Conservation (phyloP, 805 yeast species). For the Pichia heedii region DNA sequence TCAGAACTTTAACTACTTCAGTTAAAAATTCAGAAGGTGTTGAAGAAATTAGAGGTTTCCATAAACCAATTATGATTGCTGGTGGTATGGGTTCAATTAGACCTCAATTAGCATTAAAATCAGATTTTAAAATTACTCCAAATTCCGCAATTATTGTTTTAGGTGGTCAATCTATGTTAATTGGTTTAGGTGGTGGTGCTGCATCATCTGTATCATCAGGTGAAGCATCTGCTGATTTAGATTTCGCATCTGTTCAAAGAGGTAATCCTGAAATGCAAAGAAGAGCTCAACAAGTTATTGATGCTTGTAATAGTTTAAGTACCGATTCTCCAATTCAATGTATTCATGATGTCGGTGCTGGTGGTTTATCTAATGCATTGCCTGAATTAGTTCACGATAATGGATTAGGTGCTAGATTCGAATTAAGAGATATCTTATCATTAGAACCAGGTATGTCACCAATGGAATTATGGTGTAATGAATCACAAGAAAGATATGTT, state of each 20-base stretch:
- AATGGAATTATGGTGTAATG: constrained; percentile 99
- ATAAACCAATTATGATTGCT: constrained; percentile 98
- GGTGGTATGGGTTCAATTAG: constrained; percentile 98
- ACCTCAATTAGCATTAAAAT: constrained; percentile 82
- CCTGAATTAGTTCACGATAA: constrained; percentile 98
- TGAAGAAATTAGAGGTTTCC: constrained; percentile 86
- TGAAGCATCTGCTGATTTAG: constrained; percentile 91
- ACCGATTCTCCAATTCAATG: constrained; percentile 74
- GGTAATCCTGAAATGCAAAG: constrained; percentile 99
- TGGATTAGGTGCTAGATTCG: constrained; percentile 88
- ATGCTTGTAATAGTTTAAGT: constrained; percentile 83
- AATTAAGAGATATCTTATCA: constrained; percentile 80
- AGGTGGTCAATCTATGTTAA: constrained; percentile 97
- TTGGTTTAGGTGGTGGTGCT: constrained; percentile 99
- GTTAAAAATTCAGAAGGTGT: constrained; percentile 55
- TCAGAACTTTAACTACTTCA: constrained; percentile 84
- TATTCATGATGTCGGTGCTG: constrained; percentile 99
- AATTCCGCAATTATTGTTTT: constrained; percentile 86
- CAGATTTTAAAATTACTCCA: constrained; percentile 75
- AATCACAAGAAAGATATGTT: constrained; percentile 97
- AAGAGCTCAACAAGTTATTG: constrained; percentile 97
- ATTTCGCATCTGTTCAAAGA: constrained; percentile 98
- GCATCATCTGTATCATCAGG: constrained; percentile 96
- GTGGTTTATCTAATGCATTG: constrained; percentile 94
- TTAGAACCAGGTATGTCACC: constrained; percentile 98